Evolutionary conservation across 1,284 basidiomycete genomes (phyloP).

Genomic region (Volvariella volvacea): DNA sequence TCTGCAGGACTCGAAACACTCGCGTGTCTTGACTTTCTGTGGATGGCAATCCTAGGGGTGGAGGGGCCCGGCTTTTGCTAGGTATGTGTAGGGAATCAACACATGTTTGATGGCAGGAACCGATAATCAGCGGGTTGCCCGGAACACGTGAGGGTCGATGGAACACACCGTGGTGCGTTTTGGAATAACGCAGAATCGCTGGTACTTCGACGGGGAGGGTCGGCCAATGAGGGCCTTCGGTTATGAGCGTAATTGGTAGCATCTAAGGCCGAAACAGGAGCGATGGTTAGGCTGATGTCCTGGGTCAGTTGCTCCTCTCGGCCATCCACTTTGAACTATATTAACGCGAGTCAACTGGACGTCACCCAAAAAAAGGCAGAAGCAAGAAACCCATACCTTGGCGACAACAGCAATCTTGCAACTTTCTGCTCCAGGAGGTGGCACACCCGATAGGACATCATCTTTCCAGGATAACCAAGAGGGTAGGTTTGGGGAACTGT

Average conservation of each 20-base stretch:
- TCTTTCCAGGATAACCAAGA: conserved; percentile 88
- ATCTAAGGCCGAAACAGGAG: conserved; percentile 63
- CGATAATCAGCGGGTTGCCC: not conserved
- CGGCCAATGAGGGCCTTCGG: conserved; percentile 56
- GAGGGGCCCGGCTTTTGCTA: no score
- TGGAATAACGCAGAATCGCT: conserved; percentile 49
- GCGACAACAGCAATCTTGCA: conserved; percentile 69
- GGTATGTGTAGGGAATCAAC: no score
- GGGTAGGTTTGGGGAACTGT: conserved; percentile 76
- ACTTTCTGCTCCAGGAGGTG: conserved; percentile 63
- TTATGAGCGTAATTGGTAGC: conserved; percentile 41
- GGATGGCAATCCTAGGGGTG: not conserved
- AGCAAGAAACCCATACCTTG: conserved; percentile 37
- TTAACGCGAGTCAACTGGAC: conserved; percentile 7
- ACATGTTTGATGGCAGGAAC: no score
- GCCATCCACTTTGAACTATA: conserved; percentile 65
- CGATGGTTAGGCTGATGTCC: conserved; percentile 65
- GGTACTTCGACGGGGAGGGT: conserved; percentile 49
- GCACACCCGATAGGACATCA: conserved; percentile 66
- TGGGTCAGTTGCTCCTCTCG: conserved; percentile 61
- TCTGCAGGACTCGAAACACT: conserved; percentile 69
- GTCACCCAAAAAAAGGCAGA: not conserved
- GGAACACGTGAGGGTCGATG: conserved; percentile 1
- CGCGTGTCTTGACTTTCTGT: conserved; percentile 36
- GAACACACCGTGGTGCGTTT: conserved; percentile 26